Base-by-base conservation (phyloP, 768 basidiomycete species). In the Auriscalpium orientale region DNA sequence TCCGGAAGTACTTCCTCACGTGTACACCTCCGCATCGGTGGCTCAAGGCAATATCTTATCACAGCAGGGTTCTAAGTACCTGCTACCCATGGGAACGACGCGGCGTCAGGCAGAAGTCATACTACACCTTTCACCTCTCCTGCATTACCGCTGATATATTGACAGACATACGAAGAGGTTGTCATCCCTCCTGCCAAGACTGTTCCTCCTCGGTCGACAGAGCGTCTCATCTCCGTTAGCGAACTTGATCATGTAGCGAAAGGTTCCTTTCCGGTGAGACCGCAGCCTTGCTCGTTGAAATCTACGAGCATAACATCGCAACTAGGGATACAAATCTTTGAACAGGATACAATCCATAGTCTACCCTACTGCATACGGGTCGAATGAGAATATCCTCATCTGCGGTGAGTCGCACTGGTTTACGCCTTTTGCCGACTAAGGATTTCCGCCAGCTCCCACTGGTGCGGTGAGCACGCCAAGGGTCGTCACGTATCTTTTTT, bases 311-410 rank as follows among this genome's bases (percentile, higher is more conserved):
- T 18, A 15, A 38, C 54, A 47, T 51, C 21, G 58, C 56, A 45
- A 57, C 15, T 16, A 95, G 94, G 89, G 89, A 33, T 99, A 98
- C 65, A 73, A 77, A 35, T 77, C 85, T 10, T 75, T 99, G 60
- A 99, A 99, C 68, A 80, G 97, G 60, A 88, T 99, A 56, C 97
- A 99, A 67, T 95, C 92, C 1, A 92, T 98, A 58, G 86, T 98
- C 18, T 98, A 87, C 71, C 86, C 89, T 0, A 91, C 90, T 3
- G 97, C 95, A 1, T 98, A 95, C 70, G 76, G 81, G n/a, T 87
- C 91, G 1, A 98, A 97, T 62, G 97, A 98, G 71, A 99, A 99
- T 66, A 81, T 99, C 75, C 83, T 99, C 22, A 79, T 99, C 38
- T 95, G 92, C 66, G 92, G 90, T 90, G 65, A 58, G 79, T 71